Evolutionary conservation across 202 grass and related monocot genomes (phyloP), one percentile per base, ranked within the genome.

Genomic region (Brachypodium distachyon): DNA sequence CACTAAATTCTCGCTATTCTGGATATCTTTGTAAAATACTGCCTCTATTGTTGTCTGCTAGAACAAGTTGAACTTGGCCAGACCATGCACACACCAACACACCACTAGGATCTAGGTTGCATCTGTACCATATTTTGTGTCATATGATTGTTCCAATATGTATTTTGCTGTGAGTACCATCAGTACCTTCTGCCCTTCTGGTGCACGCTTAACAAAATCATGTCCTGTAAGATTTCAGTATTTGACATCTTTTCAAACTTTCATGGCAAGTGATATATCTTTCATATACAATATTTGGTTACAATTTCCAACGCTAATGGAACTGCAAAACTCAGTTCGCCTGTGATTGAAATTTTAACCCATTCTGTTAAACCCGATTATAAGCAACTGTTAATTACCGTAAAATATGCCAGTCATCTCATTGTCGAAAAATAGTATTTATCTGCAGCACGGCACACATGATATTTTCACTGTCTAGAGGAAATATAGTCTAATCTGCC

Each of bases 401-500:
- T 67, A 47, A 87, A 55, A 55, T 72, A 39, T 38, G 64, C 7
- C 13, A 52, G 11, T 36, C 42, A 21, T 77, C 14, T 57, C 58
- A 37, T 54, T 86, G 3, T 49, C 42, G 23, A 48, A 34, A 58
- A 58, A 23, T 33, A 42, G 36, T 70, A 70, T 42, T 54, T 44
- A n/a, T 60, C 54, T 44, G 19, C 23, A 36, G 72, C 25, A 13
- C 26, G 59, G 12, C 4, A 27, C 46, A 54, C 7, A 39, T 54
- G 39, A 62, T 53, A 7, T 23, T 68, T 83, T 79, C 1, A 60
- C 9, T 68, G 31, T 67, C 23, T 47, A 65, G 49, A 49, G 10
- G 39, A 58, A 57, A 68, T 7, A 54, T 81, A 46, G 29, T 76
- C 59, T 84, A 70, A 54, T 62, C 14, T 78, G 6, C 52, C 66